A percentile compares a stretch with the other conserved stretches of the same genome.
These are phyloP conservation scores for Hordeum vulgare DNA, from an alignment of 176 grass and related monocot genomes.

Conservation along the genomic window MorexV3_pseudomolecules_assembly NC_058523.1:435239435-435239934, in stretches of 20 bases:
- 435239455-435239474: not conserved
- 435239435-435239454: not conserved
- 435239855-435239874: not conserved
- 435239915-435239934: not conserved
- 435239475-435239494: not conserved
- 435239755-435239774: not conserved
- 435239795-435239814: not conserved
- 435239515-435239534: not conserved
- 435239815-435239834: not conserved
- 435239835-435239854: not conserved
- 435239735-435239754: not conserved
- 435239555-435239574: slow-evolving; percentile 7
- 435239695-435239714: not conserved
- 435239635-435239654: not conserved
- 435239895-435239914: slow-evolving; percentile 20
- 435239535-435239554: not conserved
- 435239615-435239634: not conserved
- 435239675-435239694: not conserved
- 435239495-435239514: not conserved
- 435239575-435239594: not conserved
- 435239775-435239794: not conserved
- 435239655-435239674: not conserved
- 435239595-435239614: not conserved
- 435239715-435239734: too few species aligned
- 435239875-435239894: not conserved